Conservation (phyloP, 345 rosid genomes). For the Eucalyptus viminalis region DNA sequence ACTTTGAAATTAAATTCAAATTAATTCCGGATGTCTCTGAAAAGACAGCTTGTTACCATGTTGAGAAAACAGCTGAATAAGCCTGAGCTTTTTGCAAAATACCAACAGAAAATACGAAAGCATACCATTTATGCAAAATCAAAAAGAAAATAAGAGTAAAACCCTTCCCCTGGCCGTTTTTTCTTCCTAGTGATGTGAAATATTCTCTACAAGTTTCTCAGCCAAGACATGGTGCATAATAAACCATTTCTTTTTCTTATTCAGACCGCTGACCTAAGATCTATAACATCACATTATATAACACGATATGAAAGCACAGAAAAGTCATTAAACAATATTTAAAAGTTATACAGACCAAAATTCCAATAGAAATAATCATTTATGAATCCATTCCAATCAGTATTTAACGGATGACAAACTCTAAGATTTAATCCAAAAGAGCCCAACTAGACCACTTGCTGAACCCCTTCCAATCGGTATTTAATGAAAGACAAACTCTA, state of each 20-base stretch:
- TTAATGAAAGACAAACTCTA: background rate
- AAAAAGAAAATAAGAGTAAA: background rate
- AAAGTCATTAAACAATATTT: background rate
- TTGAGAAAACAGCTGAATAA: background rate
- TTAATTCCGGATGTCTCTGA: background rate
- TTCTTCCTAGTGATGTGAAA: background rate
- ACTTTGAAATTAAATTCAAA: background rate
- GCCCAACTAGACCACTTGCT: background rate
- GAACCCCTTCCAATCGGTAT: background rate
- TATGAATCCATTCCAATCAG: background rate
- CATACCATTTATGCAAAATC: background rate
- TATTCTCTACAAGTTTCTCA: background rate
- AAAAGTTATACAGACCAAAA: background rate
- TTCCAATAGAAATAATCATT: background rate
- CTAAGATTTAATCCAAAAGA: background rate
- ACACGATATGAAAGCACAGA: background rate
- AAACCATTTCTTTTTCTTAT: background rate
- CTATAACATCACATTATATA: background rate
- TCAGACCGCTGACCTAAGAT: background rate
- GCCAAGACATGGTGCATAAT: background rate
- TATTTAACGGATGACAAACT: background rate
- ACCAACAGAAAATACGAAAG: background rate
- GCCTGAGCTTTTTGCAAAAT: background rate
- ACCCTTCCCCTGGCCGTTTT: background rate
- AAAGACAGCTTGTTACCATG: background rate